These are phyloP conservation scores for Tetrastigma voinierianum DNA, from an alignment of 164 flowering plant genomes.

Conservation along the genomic window DNA sequence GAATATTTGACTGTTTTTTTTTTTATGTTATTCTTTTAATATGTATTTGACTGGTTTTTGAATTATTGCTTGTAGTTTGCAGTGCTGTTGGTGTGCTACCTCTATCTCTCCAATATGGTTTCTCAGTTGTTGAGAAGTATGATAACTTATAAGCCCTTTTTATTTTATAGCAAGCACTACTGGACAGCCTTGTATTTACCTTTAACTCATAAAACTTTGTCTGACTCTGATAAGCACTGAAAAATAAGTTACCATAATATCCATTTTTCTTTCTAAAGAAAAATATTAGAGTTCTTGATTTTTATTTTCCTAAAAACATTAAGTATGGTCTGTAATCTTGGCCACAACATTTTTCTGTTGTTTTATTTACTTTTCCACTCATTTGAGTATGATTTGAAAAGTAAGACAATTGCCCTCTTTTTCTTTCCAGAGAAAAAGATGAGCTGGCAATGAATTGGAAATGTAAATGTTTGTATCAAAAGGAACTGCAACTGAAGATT, in stretches of 20 bases:
- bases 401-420: background rate
- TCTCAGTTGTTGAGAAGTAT: slow-evolving; percentile 82
- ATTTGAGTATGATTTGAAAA: background rate
- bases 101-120: slow-evolving; percentile 93
- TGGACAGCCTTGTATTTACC: background rate
- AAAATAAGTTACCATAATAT: background rate
- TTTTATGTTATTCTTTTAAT: too few relatives aligned
- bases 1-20: slow-evolving; percentile 8
- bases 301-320: background rate
- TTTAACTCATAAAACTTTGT: background rate
- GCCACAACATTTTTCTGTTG: background rate
- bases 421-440: background rate
- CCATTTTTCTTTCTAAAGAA: background rate
- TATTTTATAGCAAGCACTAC: background rate
- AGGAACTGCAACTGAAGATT: background rate
- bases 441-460: background rate
- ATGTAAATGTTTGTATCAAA: background rate
- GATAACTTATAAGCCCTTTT: slow-evolving; percentile 17
- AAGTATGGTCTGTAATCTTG: background rate
- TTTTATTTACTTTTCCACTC: background rate
- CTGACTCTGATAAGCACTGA: background rate
- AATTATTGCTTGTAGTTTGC: slow-evolving; percentile 69
- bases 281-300: background rate
- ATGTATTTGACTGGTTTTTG: slow-evolving; percentile 8
- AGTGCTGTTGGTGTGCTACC: slow-evolving; percentile 98